Percentiles rank a stretch among this genome's conserved stretches.
These are phyloP conservation scores for Streptanthus diversifolius DNA, from an alignment of 345 rosid species.

Conservation along the genomic window DNA sequence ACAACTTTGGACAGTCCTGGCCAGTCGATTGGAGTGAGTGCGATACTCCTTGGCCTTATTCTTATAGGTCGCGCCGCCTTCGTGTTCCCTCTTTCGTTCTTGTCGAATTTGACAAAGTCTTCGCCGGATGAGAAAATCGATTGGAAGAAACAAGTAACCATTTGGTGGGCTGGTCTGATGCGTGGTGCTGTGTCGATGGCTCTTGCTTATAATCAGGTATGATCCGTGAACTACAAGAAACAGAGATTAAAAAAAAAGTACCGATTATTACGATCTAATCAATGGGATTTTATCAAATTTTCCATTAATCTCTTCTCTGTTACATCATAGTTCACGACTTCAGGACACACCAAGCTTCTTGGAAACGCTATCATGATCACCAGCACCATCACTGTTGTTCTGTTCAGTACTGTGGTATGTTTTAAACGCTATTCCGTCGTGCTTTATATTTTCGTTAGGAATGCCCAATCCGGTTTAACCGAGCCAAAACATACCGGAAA, in stretches of 20 bases:
- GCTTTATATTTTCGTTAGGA: neutral
- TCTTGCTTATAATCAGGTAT: slow-evolving; percentile 93
- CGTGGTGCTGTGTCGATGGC: slow-evolving; percentile 98
- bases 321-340: slow-evolving; percentile 59
- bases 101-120: slow-evolving; percentile 83
- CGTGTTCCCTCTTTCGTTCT: slow-evolving; percentile 75
- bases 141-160: slow-evolving; percentile 75
- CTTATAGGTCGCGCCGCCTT: slow-evolving; percentile 88
- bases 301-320: neutral
- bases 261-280: neutral
- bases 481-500: neutral
- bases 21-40: slow-evolving; percentile 67
- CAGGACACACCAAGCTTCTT: slow-evolving; percentile 55
- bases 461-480: neutral
- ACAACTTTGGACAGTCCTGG: slow-evolving; percentile 56
- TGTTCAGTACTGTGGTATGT: slow-evolving; percentile 89
- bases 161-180: slow-evolving; percentile 99
- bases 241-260: neutral
- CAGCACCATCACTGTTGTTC: slow-evolving; percentile 91
- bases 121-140: slow-evolving; percentile 47
- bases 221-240: neutral
- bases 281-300: neutral
- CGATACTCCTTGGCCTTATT: slow-evolving; percentile 72
- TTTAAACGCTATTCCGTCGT: neutral
- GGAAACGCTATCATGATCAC: slow-evolving; percentile 90